Evolutionary conservation across 2,329 filamentous ascomycete species (phyloP).

Genomic region (Aspergillus neotritici): DNA sequence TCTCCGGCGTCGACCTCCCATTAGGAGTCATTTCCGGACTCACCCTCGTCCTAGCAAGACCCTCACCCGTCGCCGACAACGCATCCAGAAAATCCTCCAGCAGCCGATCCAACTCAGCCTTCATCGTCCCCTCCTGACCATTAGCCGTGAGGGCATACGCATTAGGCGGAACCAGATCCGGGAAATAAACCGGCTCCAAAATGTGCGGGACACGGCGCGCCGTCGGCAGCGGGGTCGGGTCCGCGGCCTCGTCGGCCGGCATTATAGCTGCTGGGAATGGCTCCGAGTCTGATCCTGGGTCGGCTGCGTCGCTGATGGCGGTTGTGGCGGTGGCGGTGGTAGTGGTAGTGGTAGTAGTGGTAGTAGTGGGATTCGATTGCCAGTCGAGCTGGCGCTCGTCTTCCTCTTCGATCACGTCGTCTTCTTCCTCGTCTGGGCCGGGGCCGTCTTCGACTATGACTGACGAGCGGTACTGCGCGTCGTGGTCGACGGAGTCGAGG

Average conservation of each 20-base stretch:
- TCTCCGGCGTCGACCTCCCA: constrained; percentile 11
- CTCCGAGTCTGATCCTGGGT: constrained; percentile 13
- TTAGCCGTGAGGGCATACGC: constrained; percentile 35
- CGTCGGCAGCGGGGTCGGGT: constrained; percentile 18
- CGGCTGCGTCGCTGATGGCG: constrained; percentile 2
- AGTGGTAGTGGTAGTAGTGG: too few species aligned
- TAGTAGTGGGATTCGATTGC: constrained; percentile 12
- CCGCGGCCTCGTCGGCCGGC: constrained; percentile 12
- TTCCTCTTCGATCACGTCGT: constrained; percentile 44
- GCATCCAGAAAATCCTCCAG: constrained; percentile 37
- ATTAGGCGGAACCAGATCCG: constrained; percentile 34
- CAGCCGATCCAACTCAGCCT: constrained; percentile 38
- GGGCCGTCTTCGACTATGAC: constrained; percentile 52
- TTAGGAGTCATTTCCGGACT: constrained; percentile 11
- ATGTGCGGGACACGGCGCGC: constrained; percentile 14
- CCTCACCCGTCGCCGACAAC: constrained; percentile 34
- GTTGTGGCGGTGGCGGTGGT: too few species aligned
- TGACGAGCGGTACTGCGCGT: constrained; percentile 46
- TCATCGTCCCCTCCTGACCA: constrained; percentile 32
- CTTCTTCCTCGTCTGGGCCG: constrained; percentile 51
- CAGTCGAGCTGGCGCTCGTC: constrained; percentile 40
- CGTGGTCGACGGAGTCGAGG: constrained; percentile 37
- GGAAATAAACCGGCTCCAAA: constrained; percentile 29
- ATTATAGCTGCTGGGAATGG: constrained; percentile 19
- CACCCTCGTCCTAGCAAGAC: constrained; percentile 17